Base-by-base conservation (phyloP, 73 alveolate species). In the Paramecium biaurelia region DNA sequence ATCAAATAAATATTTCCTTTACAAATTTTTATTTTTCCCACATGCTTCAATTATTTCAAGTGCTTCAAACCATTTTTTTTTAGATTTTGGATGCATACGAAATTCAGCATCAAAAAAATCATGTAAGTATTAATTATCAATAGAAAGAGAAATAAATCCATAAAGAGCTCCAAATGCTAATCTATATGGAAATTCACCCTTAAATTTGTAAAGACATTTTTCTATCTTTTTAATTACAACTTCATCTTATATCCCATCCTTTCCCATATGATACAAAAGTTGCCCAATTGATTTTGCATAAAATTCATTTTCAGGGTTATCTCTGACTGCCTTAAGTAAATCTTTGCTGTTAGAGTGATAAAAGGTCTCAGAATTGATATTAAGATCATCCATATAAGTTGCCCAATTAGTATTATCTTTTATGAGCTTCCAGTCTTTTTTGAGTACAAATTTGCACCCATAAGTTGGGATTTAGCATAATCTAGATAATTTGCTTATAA, bases 21-120 rank as follows among this genome's bases (percentile, higher is more conserved):
- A 10, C 11, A 79, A 24, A 79, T 41, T 43, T 41, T 32, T 79
- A 79, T 79, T 79, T 10, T 79, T 79, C 3, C 90, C 90, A 43
- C 70, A 41, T 26, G 90, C 90, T 20, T 79, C 90, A 6, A 79
- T 43, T 12, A 79, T 4, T 14, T 79, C 90, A 20, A 79, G 5
- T 8, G 90, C 90, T 79, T 79, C 90, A 42, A 8, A 24, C 90
- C 70, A 79, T n/a, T 74, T 41, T 34, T 11, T 34, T 10, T 20
- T 42, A 9, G 15, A 11, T 37, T 28, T 20, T 53, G 5, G 30
- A 34, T 72, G 86, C 34, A 42, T 38, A 38, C 56, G 47, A n/a
- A 79, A 79, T 79, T 79, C 90, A 15, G 76, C 42, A 43, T 79
- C 90, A 24, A 79, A 79, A 35, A 79, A 79, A 30, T 79, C 76